Conservation (phyloP, 352 stramenopile genomes). For the Pythium phragmitis region DNA sequence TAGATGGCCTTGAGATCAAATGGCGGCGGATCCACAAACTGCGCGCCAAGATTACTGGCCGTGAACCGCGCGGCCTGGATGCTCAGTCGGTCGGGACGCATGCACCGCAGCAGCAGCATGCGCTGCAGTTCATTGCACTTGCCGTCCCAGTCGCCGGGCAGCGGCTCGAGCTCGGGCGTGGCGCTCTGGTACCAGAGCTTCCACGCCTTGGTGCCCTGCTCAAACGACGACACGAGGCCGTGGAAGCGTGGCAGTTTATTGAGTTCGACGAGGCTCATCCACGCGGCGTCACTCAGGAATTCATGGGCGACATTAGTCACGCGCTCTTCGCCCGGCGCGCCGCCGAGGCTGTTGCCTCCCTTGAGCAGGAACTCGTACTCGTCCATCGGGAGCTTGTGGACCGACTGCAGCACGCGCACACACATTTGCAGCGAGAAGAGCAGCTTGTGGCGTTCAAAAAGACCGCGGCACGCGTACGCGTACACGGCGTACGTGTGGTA, state of each 20-base stretch:
- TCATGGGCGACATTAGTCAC: slow-evolving; percentile 85
- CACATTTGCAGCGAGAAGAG: slow-evolving; percentile 95
- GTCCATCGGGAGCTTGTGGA: slow-evolving; percentile 89
- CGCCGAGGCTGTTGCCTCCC: slow-evolving; percentile 65
- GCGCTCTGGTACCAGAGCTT: slow-evolving; percentile 84
- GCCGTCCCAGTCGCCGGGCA: slow-evolving; percentile 92
- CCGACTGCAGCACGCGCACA: slow-evolving; percentile 88
- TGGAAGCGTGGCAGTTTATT: slow-evolving; percentile 89
- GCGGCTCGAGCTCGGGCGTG: slow-evolving; percentile 87
- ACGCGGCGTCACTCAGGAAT: slow-evolving; percentile 82
- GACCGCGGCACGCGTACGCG: slow-evolving; percentile 91
- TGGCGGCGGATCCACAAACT: slow-evolving; percentile 92
- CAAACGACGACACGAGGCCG: slow-evolving; percentile 88
- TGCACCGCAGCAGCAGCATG: slow-evolving; percentile 91
- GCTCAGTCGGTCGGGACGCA: slow-evolving; percentile 91
- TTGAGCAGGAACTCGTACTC: slow-evolving; percentile 96
- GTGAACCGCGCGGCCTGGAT: slow-evolving; percentile 93
- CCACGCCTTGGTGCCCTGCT: slow-evolving; percentile 82
- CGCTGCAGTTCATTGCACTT: slow-evolving; percentile 93
- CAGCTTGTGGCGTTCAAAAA: slow-evolving; percentile 96
- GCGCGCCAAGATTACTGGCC: slow-evolving; percentile 84
- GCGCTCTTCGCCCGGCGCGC: slow-evolving; percentile 45
- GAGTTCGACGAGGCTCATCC: slow-evolving; percentile 92
- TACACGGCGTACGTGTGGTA: slow-evolving; percentile 96
- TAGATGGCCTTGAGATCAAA: slow-evolving; percentile 93